A percentile compares a stretch with the other conserved stretches of the same genome.
Conservation (phyloP, 495 filamentous ascomycete genomes). For the Daldinia decipiens region DNA sequence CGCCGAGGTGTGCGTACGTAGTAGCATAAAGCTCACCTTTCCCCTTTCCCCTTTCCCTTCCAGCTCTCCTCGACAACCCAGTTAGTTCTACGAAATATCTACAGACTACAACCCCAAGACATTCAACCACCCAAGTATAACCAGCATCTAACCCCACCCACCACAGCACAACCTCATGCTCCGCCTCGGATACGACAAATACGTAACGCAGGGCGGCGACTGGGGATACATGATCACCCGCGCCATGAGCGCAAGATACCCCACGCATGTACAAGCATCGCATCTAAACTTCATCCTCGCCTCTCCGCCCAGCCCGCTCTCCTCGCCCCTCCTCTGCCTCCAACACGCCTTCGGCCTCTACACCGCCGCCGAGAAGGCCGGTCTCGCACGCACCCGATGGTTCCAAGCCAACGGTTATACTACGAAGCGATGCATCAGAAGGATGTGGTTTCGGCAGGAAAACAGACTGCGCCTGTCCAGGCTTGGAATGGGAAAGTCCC, state of each 20-base stretch:
- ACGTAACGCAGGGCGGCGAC: slow-evolving; percentile 75
- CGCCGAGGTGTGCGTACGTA: slow-evolving; percentile 58
- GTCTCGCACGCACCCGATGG: slow-evolving; percentile 56
- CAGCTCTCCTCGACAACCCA: background rate
- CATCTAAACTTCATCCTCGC: slow-evolving; percentile 69
- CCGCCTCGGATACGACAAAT: slow-evolving; percentile 66
- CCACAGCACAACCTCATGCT: slow-evolving; percentile 14
- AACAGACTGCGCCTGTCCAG: background rate
- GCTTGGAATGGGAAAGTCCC: background rate
- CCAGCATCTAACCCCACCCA: background rate
- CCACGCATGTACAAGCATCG: slow-evolving; percentile 62
- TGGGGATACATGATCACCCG: slow-evolving; percentile 72
- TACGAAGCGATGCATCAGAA: slow-evolving; percentile 54
- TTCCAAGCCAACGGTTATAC: slow-evolving; percentile 63
- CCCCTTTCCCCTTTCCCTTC: background rate
- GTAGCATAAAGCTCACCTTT: background rate
- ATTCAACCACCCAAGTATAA: too few relatives aligned
- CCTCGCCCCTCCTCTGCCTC: slow-evolving; percentile 52
- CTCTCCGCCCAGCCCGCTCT: slow-evolving; percentile 42
- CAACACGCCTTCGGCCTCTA: slow-evolving; percentile 51
- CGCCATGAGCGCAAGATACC: slow-evolving; percentile 64
- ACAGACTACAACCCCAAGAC: background rate
- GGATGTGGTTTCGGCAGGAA: too few relatives aligned
- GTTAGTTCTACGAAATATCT: background rate
- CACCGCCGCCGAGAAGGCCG: slow-evolving; percentile 50